Conservation (phyloP, 352 stramenopile species). For the Blastocystis sp. region DNA sequence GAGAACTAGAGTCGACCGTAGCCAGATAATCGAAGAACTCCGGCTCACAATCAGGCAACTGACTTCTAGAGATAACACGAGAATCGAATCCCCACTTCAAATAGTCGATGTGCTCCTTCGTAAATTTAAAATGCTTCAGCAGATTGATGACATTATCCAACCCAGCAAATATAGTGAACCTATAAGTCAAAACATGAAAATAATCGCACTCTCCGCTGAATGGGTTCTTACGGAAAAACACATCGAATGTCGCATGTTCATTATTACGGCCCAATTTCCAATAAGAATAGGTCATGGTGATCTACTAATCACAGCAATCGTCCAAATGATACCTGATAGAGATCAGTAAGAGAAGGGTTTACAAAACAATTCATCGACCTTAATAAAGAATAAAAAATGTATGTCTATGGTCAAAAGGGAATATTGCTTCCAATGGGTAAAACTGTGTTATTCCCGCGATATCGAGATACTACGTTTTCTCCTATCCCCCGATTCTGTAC, state of each 20-base stretch:
- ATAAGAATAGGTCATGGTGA: slow-evolving; percentile 94
- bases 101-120: slow-evolving; percentile 85
- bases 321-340: slow-evolving; percentile 83
- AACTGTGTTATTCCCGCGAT: no score
- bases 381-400: background rate
- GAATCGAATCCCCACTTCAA: slow-evolving; percentile 68
- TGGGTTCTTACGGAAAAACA: slow-evolving; percentile 99
- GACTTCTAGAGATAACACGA: background rate
- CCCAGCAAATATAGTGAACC: slow-evolving; percentile 85
- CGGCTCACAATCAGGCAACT: slow-evolving; percentile 75
- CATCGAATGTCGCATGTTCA: slow-evolving; percentile 83
- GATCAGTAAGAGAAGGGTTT: slow-evolving; percentile 88
- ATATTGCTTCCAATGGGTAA: no score
- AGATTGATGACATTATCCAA: slow-evolving; percentile 78
- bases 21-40: slow-evolving; percentile 89
- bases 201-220: slow-evolving; percentile 83
- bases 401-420: no score
- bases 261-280: slow-evolving; percentile 90
- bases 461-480: no score
- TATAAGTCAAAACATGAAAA: background rate
- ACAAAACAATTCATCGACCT: slow-evolving; percentile 70
- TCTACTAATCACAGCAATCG: background rate
- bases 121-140: slow-evolving; percentile 87
- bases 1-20: slow-evolving; percentile 81
- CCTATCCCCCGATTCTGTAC: no score